These are phyloP conservation scores for Diaporthe nobilis DNA, from an alignment of 2,329 filamentous ascomycete genomes.

Conservation along the genomic window DNA sequence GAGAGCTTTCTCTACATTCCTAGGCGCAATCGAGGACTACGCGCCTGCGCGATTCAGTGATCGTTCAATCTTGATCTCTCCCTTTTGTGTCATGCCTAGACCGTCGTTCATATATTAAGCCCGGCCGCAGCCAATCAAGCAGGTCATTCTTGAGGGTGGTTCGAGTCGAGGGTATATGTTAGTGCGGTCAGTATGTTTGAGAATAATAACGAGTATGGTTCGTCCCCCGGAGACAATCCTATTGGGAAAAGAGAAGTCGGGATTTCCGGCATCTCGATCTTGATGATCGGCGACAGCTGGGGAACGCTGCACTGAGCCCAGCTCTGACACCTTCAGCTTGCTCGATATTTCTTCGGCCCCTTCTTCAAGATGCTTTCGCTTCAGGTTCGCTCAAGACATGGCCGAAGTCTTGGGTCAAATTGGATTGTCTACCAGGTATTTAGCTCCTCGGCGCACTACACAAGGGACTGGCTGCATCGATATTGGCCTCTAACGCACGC, in stretches of 20 bases:
- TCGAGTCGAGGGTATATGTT: neutral
- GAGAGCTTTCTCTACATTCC: constrained; percentile 11
- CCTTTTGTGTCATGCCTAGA: neutral
- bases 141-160: neutral
- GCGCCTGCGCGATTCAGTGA: neutral
- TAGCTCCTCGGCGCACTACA: neutral
- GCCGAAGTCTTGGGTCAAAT: neutral
- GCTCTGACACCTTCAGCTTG: neutral
- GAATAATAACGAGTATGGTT: constrained; percentile 17
- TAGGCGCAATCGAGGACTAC: neutral
- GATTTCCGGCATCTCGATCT: constrained; percentile 2
- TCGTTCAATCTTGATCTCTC: neutral
- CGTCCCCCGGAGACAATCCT: neutral
- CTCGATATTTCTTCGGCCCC: neutral
- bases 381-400: neutral
- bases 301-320: neutral
- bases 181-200: constrained; percentile 22
- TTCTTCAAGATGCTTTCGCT: neutral
- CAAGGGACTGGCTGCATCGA: neutral
- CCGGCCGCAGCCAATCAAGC: constrained; percentile 12
- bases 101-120: constrained; percentile 14
- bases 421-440: neutral
- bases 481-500: neutral
- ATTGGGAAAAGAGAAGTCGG: neutral
- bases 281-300: neutral